Evolutionary conservation across 768 basidiomycete genomes (phyloP).

Genomic region (Ramaria sp.): DNA sequence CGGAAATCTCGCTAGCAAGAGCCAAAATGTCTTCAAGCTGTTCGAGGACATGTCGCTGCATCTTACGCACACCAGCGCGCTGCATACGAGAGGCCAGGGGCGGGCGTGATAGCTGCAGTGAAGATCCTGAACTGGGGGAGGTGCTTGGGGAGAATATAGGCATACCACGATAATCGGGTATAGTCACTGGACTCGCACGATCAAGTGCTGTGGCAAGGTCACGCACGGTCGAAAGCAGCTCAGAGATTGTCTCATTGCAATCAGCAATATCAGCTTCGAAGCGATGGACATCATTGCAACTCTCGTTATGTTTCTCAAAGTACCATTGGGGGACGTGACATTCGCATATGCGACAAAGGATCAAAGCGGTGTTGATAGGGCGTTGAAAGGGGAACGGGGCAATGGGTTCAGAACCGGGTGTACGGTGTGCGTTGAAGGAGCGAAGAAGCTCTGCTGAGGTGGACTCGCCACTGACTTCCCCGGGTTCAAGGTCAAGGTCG

Average conservation of each 20-base stretch:
- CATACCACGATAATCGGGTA: slow-evolving; percentile 75
- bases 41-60: slow-evolving; percentile 70
- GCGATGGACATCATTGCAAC: slow-evolving; percentile 91
- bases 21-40: slow-evolving; percentile 81
- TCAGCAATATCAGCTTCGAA: slow-evolving; percentile 91
- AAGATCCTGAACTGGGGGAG: slow-evolving; percentile 61
- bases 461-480: slow-evolving; percentile 29
- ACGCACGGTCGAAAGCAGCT: slow-evolving; percentile 77
- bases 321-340: slow-evolving; percentile 96
- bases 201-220: slow-evolving; percentile 68
- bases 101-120: slow-evolving; percentile 63
- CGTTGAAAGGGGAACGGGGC: slow-evolving; percentile 68
- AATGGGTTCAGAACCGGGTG: slow-evolving; percentile 31
- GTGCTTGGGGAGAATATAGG: slow-evolving; percentile 68
- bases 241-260: slow-evolving; percentile 86
- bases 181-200: slow-evolving; percentile 30
- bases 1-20: slow-evolving; percentile 68
- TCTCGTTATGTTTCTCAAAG: slow-evolving; percentile 99
- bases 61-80: slow-evolving; percentile 67
- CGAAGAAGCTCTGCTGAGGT: slow-evolving; percentile 17
- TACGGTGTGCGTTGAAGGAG: not conserved
- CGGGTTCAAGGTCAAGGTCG: slow-evolving; percentile 44
- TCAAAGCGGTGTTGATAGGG: slow-evolving; percentile 69
- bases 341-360: slow-evolving; percentile 97
- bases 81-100: slow-evolving; percentile 58